Base-by-base conservation (phyloP, 2,329 filamentous ascomycete species). In the Colletotrichum sp. region DNA sequence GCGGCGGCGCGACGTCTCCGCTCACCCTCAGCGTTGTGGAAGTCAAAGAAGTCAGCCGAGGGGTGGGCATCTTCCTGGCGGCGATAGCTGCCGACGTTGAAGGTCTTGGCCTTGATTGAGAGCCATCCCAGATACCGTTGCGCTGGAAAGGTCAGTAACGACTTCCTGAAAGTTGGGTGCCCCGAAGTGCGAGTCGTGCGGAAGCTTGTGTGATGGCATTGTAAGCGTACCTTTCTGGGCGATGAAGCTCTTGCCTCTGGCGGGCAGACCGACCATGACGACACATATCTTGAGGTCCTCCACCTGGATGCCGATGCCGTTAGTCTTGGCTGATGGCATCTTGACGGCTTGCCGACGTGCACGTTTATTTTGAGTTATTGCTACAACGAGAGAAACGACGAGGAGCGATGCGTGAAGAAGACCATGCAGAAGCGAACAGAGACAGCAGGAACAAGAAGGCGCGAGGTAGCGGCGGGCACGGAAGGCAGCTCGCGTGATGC, bases 201-300 rank as follows among this genome's bases (percentile, higher is more conserved):
- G n/a, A 34, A 63, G 30, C 9, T 32, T 32, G 18, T 21, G 7
- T 34, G 30, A 63, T 12, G 39, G 28, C 18, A 6, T 13, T 12
- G 26, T 7, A 18, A 26, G 43, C 66, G 82, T 88, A 97, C 96
- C 96, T 92, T 98, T 98, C 82, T 98, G 96, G 80, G 97, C 96
- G 84, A 99, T 99, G 85, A 98, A 92, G 88, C 95, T 98, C 91
- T 99, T 99, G 82, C 97, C 97, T 80, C 97, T 91, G 77, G 97
- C 97, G 71, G 97, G 97, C 83, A 99, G 90, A 79, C 97, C 97
- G 76, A 99, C 97, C 97, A 99, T 99, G 81, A 99, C 96, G 78
- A 99, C 96, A 85, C 96, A 99, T 88, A 99, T 98, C 85, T 95
- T 95, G 77, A 95, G 96, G 86, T 98, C 96, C 89, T 99, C 96